phyloP scores from a whole-genome alignment of 495 filamentous ascomycete genomes.

The Monascus purpureus region DNA sequence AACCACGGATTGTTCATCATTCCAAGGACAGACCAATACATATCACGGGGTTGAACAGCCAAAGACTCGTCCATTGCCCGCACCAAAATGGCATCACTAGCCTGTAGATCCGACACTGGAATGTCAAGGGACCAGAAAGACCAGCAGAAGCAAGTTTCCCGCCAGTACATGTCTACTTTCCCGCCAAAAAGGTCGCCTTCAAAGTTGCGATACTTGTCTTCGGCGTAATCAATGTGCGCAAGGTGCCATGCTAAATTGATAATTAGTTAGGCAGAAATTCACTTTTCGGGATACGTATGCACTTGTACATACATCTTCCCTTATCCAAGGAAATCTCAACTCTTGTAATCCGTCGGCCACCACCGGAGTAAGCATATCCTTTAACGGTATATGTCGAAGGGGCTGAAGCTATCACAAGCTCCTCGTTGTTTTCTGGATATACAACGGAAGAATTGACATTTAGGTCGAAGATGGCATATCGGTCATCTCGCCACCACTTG shows the following conservation, averaged over 20 bases:
- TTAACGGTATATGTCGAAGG: conserved; percentile 46
- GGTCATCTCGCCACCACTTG: conserved; percentile 78
- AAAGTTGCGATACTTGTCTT: conserved; percentile 70
- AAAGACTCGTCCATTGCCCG: conserved; percentile 88
- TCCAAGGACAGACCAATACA: conserved; percentile 93
- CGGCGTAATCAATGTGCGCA: conserved; percentile 70
- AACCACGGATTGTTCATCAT: conserved; percentile 99
- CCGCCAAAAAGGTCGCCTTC: conserved; percentile 62
- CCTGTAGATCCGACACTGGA: conserved; percentile 43
- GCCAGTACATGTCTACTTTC: conserved; percentile 64
- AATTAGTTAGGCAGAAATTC: conserved; percentile 10
- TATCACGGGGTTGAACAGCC: conserved; percentile 77
- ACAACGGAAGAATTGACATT: conserved; percentile 77
- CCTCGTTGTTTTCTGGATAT: conserved; percentile 73
- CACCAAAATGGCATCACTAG: conserved; percentile 62
- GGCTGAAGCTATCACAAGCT: conserved; percentile 35
- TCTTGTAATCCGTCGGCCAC: conserved; percentile 71
- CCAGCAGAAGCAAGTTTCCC: conserved; percentile 83
- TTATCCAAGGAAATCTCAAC: conserved; percentile 80
- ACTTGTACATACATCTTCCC: conserved; percentile 45
- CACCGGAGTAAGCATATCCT: conserved; percentile 86
- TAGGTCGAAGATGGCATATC: conserved; percentile 91
- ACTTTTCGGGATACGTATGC: no score
- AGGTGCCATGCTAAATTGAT: conserved; percentile 52
- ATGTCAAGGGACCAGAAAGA: conserved; percentile 84